Evolutionary conservation across 2,329 filamentous ascomycete species (phyloP), one percentile per base, ranked within the genome.

Genomic region (Aureobasidium sp.): DNA sequence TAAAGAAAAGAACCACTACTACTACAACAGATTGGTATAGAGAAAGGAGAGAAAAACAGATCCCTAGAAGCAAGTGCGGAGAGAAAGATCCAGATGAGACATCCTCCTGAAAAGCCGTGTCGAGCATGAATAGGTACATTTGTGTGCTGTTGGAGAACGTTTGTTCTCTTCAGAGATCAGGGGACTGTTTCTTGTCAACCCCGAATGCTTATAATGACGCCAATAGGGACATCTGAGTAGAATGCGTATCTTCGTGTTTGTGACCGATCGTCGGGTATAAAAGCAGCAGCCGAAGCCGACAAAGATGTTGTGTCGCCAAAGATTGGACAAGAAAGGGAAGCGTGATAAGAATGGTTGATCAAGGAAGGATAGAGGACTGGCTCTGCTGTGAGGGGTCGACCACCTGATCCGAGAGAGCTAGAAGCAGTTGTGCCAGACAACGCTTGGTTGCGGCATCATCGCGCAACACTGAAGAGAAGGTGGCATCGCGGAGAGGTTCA

Each of bases 371-470:
- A 5, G 41, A 43, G 13, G 53, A 57, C 39, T 65, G 64, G 20
- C 41, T 39, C 29, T 52, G 53, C 53, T 63, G 62, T 24, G 43
- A 48, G 17, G 53, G 53, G 6, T 65, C 64, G 32, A 29, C 72
- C 12, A 72, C 72, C 48, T 72, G 71, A 76, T 97, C 94, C 10
- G 91, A 95, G 61, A 99, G 84, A 73, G 97, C 97, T 78, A 97
- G 95, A 64, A 97, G 82, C 9, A 99, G 86, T 76, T 97, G 94
- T n/a, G 92, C 90, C 37, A 99, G 87, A 75, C 94, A 99, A 63
- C 94, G 88, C 80, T 99, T 99, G 0, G 94, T 99, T 1, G 94
- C 94, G 15, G 94, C 94, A 72, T 99, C 94, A 71, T 99, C 94
- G 63, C 94, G 89, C 37, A 99, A 86, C 48, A 99, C 94, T 0